phyloP scores from a whole-genome alignment of 1,139 yeast genomes.

The Saccharomyces hybrid region DNA sequence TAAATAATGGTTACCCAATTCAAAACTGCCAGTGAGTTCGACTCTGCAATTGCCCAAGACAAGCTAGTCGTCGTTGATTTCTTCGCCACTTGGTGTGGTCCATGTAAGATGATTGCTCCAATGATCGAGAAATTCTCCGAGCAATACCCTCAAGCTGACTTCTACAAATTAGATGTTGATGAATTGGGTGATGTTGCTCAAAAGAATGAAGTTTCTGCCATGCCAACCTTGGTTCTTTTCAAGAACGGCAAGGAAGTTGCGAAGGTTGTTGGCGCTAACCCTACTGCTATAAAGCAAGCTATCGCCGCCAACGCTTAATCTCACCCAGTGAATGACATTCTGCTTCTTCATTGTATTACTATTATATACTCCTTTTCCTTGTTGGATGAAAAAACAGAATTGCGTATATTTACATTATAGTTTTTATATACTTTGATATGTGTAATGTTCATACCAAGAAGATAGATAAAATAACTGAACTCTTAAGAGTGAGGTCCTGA shows the following conservation, averaged over 20 bases:
- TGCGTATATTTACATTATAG: background rate
- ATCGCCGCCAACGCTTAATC: slow-evolving; percentile 47
- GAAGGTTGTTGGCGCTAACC: slow-evolving; percentile 83
- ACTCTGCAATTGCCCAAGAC: slow-evolving; percentile 47
- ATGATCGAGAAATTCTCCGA: slow-evolving; percentile 67
- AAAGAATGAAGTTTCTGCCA: slow-evolving; percentile 66
- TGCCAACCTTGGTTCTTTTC: slow-evolving; percentile 84
- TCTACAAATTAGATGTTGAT: slow-evolving; percentile 83
- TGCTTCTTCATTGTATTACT: background rate
- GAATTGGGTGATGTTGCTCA: slow-evolving; percentile 66
- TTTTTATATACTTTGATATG: background rate
- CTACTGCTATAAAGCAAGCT: slow-evolving; percentile 68
- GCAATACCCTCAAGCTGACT: slow-evolving; percentile 51
- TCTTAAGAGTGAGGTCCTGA: background rate
- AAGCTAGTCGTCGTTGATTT: slow-evolving; percentile 83
- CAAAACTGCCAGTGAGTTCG: slow-evolving; percentile 51
- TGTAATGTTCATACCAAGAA: background rate
- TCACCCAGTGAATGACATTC: background rate
- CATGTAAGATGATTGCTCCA: slow-evolving; percentile 94
- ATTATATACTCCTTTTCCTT: background rate
- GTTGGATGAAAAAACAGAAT: background rate
- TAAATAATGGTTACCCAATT: slow-evolving; percentile 40
- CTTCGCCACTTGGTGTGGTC: slow-evolving; percentile 96
- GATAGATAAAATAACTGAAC: background rate
- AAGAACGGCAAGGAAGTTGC: slow-evolving; percentile 66